These are phyloP conservation scores for Linnemannia elongata DNA, from an alignment of 192 early-diverging fungal genomes.

Conservation along the genomic window DNA sequence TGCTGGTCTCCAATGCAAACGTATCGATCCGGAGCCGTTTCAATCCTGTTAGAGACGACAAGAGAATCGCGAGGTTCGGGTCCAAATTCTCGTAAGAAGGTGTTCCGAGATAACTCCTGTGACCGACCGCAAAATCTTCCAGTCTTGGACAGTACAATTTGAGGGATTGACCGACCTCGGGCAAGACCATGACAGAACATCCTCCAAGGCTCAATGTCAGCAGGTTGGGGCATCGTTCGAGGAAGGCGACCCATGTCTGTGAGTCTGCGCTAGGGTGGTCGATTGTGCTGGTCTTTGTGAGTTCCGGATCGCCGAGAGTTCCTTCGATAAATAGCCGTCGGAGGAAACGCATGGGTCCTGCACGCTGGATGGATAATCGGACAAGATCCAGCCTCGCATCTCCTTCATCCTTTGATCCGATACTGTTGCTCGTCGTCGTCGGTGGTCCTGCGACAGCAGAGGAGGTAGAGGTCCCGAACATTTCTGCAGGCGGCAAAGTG, in stretches of 20 bases:
- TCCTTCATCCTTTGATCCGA: neutral
- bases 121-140: neutral
- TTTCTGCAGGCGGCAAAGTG: neutral
- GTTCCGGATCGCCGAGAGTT: neutral
- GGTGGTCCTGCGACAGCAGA: neutral
- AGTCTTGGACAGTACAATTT: neutral
- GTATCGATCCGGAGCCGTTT: neutral
- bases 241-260: neutral
- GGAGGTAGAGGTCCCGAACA: neutral
- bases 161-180: neutral
- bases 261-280: neutral
- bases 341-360: neutral
- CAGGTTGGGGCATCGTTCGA: constrained; percentile 1
- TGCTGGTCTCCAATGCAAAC: neutral
- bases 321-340: neutral
- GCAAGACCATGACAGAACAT: neutral
- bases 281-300: neutral
- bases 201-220: neutral
- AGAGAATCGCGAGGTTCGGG: neutral
- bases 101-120: neutral
- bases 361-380: neutral
- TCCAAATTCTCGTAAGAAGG: neutral
- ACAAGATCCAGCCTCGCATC: neutral
- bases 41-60: neutral
- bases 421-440: neutral